phyloP scores from a whole-genome alignment of 768 basidiomycete genomes.

The Macrolepiota fuliginosa region DNA sequence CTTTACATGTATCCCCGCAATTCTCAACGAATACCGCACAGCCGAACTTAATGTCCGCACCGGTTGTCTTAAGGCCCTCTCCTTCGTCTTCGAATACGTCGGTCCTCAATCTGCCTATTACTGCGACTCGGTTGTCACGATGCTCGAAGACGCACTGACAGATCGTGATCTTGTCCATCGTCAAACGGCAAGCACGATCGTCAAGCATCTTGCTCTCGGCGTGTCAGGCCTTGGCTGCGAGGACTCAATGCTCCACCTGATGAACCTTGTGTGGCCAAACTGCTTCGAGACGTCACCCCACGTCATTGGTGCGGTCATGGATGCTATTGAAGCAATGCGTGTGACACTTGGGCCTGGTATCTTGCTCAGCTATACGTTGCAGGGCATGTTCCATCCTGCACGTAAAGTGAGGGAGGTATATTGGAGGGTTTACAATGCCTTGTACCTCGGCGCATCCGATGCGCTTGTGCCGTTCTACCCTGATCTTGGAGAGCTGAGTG shows the following conservation, averaged over 20 bases:
- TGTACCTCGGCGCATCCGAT: slow-evolving; percentile 89
- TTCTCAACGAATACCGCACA: slow-evolving; percentile 97
- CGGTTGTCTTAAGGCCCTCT: slow-evolving; percentile 96
- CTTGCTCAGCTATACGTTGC: slow-evolving; percentile 86
- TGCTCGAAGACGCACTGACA: slow-evolving; percentile 97
- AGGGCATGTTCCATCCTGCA: slow-evolving; percentile 96
- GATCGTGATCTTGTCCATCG: slow-evolving; percentile 98
- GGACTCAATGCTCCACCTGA: slow-evolving; percentile 95
- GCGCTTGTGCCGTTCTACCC: slow-evolving; percentile 96
- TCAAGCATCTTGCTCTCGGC: slow-evolving; percentile 96
- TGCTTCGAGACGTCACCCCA: slow-evolving; percentile 98
- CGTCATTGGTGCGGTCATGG: slow-evolving; percentile 98
- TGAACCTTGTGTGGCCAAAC: slow-evolving; percentile 99
- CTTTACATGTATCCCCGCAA: slow-evolving; percentile 98
- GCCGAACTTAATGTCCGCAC: slow-evolving; percentile 98
- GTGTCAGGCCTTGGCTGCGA: slow-evolving; percentile 97
- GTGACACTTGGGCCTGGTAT: slow-evolving; percentile 94
- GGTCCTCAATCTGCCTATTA: slow-evolving; percentile 97
- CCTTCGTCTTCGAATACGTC: slow-evolving; percentile 99
- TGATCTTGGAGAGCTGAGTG: slow-evolving; percentile 84
- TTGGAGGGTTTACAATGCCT: slow-evolving; percentile 93
- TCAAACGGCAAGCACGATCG: slow-evolving; percentile 97
- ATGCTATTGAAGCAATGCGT: slow-evolving; percentile 96
- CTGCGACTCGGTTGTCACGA: slow-evolving; percentile 94
- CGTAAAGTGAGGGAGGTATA: slow-evolving; percentile 97